phyloP scores from a whole-genome alignment of 805 yeast genomes.

The Metschnikowia baotianmanensis region DNA sequence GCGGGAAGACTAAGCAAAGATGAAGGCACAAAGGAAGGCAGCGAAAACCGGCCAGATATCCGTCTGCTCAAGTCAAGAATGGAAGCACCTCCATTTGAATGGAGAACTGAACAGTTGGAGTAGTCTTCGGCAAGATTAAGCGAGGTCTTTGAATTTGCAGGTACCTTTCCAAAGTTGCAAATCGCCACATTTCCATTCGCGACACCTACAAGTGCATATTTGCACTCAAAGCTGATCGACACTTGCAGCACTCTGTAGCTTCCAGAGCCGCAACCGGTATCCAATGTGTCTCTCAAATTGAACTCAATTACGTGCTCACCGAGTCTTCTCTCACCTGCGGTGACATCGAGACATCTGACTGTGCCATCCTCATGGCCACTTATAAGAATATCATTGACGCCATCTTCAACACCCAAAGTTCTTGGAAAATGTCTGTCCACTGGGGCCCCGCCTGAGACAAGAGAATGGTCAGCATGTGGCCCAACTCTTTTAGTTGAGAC shows the following conservation, averaged over 20 bases:
- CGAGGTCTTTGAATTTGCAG: constrained; percentile 18
- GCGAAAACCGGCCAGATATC: constrained; percentile 41
- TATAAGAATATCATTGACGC: constrained; percentile 52
- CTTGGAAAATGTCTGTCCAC: constrained; percentile 30
- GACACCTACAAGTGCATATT: constrained; percentile 69
- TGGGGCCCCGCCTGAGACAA: constrained; percentile 83
- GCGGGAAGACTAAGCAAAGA: constrained; percentile 25
- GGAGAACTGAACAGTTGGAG: constrained; percentile 28
- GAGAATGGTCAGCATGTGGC: constrained; percentile 40
- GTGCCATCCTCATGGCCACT: constrained; percentile 88
- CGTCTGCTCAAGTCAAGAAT: constrained; percentile 54
- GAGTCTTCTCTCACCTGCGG: constrained; percentile 58
- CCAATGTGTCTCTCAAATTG: constrained; percentile 33
- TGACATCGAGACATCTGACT: constrained; percentile 79
- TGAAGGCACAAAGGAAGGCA: constrained; percentile 33
- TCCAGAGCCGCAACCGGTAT: constrained; percentile 27
- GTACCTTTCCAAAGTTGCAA: constrained; percentile 58
- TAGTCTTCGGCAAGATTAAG: constrained; percentile 25
- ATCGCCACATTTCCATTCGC: constrained; percentile 71
- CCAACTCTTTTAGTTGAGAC: constrained; percentile 41
- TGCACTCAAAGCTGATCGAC: constrained; percentile 75
- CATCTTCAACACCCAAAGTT: constrained; percentile 35
- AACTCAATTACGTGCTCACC: constrained; percentile 33
- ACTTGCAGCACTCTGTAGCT: constrained; percentile 51
- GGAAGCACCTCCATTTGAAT: constrained; percentile 33